Evolutionary conservation across 2,329 filamentous ascomycete genomes (phyloP).

Genomic region (Pseudogymnoascus sp.): DNA sequence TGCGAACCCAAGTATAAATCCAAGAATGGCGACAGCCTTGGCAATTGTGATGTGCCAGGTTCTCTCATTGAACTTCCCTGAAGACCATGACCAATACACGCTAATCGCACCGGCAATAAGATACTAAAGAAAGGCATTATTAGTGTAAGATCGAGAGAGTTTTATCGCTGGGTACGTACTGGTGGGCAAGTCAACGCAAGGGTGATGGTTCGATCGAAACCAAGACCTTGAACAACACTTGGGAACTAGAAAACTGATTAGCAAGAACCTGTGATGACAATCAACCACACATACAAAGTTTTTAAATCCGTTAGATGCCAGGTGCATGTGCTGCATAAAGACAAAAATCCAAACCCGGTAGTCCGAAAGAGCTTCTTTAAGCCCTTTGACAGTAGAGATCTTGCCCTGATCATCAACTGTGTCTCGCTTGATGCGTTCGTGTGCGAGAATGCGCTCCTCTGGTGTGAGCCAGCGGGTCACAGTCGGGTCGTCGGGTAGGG

Average conservation of each 20-base stretch:
- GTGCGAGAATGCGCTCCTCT: constrained; percentile 33
- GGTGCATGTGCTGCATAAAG: constrained; percentile 38
- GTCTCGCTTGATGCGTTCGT: constrained; percentile 34
- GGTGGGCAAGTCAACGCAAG: too few species aligned
- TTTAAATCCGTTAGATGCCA: constrained; percentile 35
- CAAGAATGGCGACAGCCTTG: constrained; percentile 33
- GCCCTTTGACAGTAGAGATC: neutral
- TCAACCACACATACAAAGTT: constrained; percentile 21
- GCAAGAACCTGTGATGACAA: too few species aligned
- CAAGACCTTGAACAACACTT: too few species aligned
- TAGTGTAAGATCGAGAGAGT: neutral
- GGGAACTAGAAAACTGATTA: too few species aligned
- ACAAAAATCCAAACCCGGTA: constrained; percentile 32
- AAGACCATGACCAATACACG: constrained; percentile 41
- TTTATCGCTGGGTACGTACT: too few species aligned
- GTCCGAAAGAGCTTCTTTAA: neutral
- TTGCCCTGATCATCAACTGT: neutral
- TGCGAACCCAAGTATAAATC: constrained; percentile 34
- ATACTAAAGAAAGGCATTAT: too few species aligned
- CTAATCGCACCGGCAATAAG: constrained; percentile 39
- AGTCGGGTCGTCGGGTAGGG: constrained; percentile 30
- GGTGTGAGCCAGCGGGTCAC: constrained; percentile 34
- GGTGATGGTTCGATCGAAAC: too few species aligned
- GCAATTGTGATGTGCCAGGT: constrained; percentile 43
- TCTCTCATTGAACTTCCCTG: constrained; percentile 40